These are phyloP conservation scores for Parastagonospora avenae DNA, from an alignment of 2,329 filamentous ascomycete species.

Conservation along the genomic window DNA sequence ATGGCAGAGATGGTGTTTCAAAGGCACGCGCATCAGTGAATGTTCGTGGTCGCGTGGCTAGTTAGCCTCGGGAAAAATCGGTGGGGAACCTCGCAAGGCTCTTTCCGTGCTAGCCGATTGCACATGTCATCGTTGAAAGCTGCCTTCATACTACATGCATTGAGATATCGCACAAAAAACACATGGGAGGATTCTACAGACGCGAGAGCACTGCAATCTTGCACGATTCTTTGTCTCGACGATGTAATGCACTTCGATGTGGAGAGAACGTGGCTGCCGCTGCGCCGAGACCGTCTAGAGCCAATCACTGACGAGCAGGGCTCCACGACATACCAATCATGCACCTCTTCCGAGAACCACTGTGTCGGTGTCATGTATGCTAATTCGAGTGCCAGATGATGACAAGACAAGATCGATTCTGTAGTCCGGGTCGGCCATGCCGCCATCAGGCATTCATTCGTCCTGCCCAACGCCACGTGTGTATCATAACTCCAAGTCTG, in stretches of 20 bases:
- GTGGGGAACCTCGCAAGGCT: conserved; percentile 8
- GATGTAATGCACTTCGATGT: not conserved
- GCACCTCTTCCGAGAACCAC: conserved; percentile 39
- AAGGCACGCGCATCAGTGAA: conserved; percentile 32
- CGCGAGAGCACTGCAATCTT: no score
- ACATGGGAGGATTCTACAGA: no score
- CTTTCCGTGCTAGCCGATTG: no score
- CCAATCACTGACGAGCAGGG: conserved; percentile 25
- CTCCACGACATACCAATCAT: conserved; percentile 30
- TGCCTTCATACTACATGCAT: no score
- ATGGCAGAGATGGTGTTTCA: conserved; percentile 26
- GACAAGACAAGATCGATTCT: conserved; percentile 4
- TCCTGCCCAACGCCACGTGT: not conserved
- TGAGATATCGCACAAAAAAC: no score
- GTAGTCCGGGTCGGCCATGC: conserved; percentile 1
- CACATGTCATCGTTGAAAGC: no score
- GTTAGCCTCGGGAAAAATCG: conserved; percentile 28
- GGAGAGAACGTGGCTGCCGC: conserved; percentile 19
- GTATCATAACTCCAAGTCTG: not conserved
- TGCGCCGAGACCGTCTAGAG: conserved; percentile 15
- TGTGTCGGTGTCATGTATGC: conserved; percentile 24
- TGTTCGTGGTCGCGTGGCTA: conserved; percentile 35
- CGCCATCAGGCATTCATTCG: not conserved
- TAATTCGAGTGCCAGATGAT: conserved; percentile 29
- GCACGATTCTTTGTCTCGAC: no score